phyloP scores from a whole-genome alignment of 352 stramenopile species.

The Thalassiosira mediterranea region DNA sequence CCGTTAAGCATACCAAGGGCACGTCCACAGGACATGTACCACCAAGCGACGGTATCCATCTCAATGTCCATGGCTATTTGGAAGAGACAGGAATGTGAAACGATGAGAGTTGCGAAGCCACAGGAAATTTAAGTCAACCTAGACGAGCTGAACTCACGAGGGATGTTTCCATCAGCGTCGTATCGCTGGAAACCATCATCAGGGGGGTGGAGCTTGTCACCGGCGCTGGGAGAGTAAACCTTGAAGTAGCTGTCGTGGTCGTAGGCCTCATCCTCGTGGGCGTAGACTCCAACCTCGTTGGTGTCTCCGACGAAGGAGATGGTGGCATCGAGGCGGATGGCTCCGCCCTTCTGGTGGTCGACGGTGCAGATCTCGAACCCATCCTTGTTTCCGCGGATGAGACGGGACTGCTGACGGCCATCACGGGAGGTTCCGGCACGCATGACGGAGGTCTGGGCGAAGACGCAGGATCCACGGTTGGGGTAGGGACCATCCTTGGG shows the following conservation, averaged over 20 bases:
- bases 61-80: constrained; percentile 45
- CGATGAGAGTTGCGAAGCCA: not conserved
- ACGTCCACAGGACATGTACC: constrained; percentile 83
- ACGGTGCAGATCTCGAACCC: constrained; percentile 86
- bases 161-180: constrained; percentile 50
- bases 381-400: constrained; percentile 83
- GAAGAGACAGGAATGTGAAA: not conserved
- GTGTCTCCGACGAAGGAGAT: constrained; percentile 61
- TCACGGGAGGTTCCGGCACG: constrained; percentile 77
- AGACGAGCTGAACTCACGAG: constrained; percentile 25
- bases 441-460: constrained; percentile 84
- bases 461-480: constrained; percentile 78
- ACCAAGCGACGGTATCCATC: constrained; percentile 83
- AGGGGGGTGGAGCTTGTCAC: constrained; percentile 72
- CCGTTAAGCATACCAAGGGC: constrained; percentile 86
- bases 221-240: constrained; percentile 77
- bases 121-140: not conserved
- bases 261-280: constrained; percentile 81
- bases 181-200: constrained; percentile 61
- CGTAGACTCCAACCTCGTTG: constrained; percentile 77
- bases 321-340: constrained; percentile 62
- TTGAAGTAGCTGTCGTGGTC: constrained; percentile 85
- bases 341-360: constrained; percentile 80
- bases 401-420: constrained; percentile 78
- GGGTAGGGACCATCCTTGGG: constrained; percentile 70